A percentile compares a stretch with the other conserved stretches of the same genome.
Conservation (phyloP, 176 grass and related monocot genomes). For the Triticum dicoccoides region DNA sequence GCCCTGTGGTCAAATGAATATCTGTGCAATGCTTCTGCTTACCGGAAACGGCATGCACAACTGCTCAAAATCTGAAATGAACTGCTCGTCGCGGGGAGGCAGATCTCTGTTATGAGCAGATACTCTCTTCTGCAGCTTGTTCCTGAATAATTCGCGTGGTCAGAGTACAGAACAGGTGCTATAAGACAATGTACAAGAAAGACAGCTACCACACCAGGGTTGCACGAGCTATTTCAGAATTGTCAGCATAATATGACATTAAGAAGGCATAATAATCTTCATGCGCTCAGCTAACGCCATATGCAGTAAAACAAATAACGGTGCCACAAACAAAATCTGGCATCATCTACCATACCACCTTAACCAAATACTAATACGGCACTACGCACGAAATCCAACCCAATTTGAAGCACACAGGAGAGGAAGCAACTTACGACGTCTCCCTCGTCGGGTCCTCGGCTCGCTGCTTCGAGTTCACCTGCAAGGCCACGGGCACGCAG, state of each 20-base stretch:
- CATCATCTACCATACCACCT: not conserved
- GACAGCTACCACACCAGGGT: not conserved
- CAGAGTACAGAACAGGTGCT: slow-evolving; percentile 2
- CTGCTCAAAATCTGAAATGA: slow-evolving; percentile 87
- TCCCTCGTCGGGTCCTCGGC: slow-evolving; percentile 66
- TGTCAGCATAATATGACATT: not conserved
- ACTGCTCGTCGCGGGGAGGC: slow-evolving; percentile 82
- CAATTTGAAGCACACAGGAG: not conserved
- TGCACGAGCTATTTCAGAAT: not conserved
- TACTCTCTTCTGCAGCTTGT: slow-evolving; percentile 92
- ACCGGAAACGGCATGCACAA: slow-evolving; percentile 61
- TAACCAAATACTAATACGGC: not conserved
- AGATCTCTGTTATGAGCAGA: slow-evolving; percentile 67
- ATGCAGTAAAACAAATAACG: not conserved
- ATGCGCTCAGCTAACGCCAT: not conserved
- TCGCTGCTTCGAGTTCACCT: slow-evolving; percentile 79
- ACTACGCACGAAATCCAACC: not conserved
- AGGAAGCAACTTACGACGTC: slow-evolving; percentile 51
- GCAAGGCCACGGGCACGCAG: slow-evolving; percentile 39
- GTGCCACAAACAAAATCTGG: not conserved
- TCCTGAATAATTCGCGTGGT: slow-evolving; percentile 53
- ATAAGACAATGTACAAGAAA: not conserved
- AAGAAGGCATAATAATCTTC: not conserved
- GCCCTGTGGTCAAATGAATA: slow-evolving; percentile 12
- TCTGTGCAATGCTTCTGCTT: slow-evolving; percentile 27